A percentile compares a stretch with the other conserved stretches of the same genome.
Evolutionary conservation across 2,329 filamentous ascomycete genomes (phyloP).

Genomic region (Tolypocladium paradoxum): DNA sequence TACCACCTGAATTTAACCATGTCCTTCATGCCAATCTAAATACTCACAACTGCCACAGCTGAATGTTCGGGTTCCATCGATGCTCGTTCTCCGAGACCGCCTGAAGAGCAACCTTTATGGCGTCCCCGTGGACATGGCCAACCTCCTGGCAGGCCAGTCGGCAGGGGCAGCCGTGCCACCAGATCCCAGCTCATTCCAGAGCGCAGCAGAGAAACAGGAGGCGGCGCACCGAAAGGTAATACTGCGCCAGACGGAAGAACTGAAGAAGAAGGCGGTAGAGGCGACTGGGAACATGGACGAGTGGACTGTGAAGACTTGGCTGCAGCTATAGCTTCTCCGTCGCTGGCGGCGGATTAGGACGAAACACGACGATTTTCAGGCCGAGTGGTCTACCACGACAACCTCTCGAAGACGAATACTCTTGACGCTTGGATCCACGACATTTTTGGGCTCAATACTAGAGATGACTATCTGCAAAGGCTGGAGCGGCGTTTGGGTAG

Average conservation of each 20-base stretch:
- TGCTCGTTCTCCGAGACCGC: slow-evolving; percentile 44
- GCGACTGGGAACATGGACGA: slow-evolving; percentile 4
- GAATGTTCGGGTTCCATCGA: slow-evolving; percentile 47
- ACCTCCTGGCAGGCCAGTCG: neutral
- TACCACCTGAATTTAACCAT: too few species aligned
- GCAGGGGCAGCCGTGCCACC: neutral
- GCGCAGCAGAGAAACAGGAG: slow-evolving; percentile 1
- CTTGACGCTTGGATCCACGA: neutral
- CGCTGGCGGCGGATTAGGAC: neutral
- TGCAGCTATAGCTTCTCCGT: slow-evolving; percentile 2
- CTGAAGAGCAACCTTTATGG: slow-evolving; percentile 3
- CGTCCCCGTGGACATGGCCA: neutral
- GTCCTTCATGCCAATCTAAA: fast-evolving
- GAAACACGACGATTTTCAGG: neutral
- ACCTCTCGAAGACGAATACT: neutral
- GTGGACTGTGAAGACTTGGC: slow-evolving; percentile 7
- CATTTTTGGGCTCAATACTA: neutral
- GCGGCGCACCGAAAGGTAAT: slow-evolving; percentile 4
- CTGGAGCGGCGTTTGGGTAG: neutral
- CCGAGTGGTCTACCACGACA: neutral
- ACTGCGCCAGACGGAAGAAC: slow-evolving; percentile 6
- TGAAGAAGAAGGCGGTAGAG: slow-evolving; percentile 6
- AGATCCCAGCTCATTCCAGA: neutral
- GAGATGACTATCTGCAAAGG: neutral
- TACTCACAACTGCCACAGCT: slow-evolving; percentile 24